phyloP scores from a whole-genome alignment of 768 basidiomycete species.

The Psilocybe azurescens region DNA sequence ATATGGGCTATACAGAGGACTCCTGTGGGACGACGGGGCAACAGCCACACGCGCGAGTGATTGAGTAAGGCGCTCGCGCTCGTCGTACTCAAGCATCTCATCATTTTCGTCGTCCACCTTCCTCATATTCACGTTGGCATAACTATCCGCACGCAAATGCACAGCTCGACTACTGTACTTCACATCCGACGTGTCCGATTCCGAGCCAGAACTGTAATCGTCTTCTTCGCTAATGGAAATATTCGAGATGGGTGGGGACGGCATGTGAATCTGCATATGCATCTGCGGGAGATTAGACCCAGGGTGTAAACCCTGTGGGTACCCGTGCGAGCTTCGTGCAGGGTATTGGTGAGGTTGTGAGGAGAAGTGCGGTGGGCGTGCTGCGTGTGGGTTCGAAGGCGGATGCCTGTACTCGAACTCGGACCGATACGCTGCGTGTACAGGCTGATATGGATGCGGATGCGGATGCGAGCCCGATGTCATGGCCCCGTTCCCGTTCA shows the following conservation, averaged over 20 bases:
- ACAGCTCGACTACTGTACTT: neutral
- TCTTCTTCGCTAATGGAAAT: slow-evolving; percentile 30
- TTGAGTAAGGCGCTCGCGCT: slow-evolving; percentile 1
- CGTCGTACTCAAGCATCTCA: too few species aligned
- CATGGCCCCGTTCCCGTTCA: too few species aligned
- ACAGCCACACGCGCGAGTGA: slow-evolving; percentile 14
- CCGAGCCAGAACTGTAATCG: neutral
- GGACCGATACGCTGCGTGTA: slow-evolving; percentile 4
- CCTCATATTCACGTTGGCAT: too few species aligned
- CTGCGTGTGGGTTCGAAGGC: neutral
- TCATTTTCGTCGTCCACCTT: too few species aligned
- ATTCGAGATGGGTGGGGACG: slow-evolving; percentile 13
- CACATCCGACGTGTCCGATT: too few species aligned
- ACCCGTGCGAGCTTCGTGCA: too few species aligned
- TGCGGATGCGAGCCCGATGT: neutral
- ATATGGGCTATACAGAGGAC: slow-evolving; percentile 4
- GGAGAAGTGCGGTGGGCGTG: neutral
- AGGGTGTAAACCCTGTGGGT: too few species aligned
- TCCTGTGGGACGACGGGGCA: neutral
- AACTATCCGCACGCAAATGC: too few species aligned
- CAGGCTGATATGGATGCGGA: slow-evolving; percentile 4
- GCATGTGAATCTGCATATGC: neutral
- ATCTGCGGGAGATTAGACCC: too few species aligned
- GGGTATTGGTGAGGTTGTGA: neutral
- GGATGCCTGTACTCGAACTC: neutral